Conservation (phyloP, 345 rosid genomes). For the Populus simonii region DNA sequence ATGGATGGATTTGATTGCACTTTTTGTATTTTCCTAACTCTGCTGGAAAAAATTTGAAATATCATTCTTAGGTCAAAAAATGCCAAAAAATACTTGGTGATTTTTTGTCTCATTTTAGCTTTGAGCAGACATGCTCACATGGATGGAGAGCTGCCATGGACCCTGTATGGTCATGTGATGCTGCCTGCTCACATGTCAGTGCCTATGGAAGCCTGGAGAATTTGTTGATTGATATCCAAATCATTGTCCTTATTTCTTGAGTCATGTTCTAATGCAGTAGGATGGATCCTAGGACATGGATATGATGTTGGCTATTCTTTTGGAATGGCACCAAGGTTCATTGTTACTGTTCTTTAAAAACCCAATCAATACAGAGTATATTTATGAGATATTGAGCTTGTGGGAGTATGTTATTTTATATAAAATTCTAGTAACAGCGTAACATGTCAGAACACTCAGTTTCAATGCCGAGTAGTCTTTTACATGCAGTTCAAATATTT, state of each 20-base stretch:
- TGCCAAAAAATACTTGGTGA: background rate
- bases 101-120: background rate
- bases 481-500: background rate
- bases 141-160: background rate
- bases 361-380: background rate
- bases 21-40: background rate
- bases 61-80: background rate
- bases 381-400: background rate
- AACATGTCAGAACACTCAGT: background rate
- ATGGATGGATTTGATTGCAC: background rate
- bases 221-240: background rate
- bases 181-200: too few relatives aligned
- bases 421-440: background rate
- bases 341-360: background rate
- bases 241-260: background rate
- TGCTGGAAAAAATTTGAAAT: background rate
- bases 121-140: conserved; percentile 1
- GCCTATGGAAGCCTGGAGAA: background rate
- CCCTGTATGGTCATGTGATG: too few relatives aligned
- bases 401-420: background rate
- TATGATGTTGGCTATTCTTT: background rate
- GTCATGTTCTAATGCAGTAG: background rate
- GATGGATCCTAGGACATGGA: background rate
- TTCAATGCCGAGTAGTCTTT: background rate
- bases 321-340: background rate